Percentiles rank a stretch among this genome's conserved stretches.
Conservation (phyloP, 306 rosid species). For the Fagus crenata region DNA sequence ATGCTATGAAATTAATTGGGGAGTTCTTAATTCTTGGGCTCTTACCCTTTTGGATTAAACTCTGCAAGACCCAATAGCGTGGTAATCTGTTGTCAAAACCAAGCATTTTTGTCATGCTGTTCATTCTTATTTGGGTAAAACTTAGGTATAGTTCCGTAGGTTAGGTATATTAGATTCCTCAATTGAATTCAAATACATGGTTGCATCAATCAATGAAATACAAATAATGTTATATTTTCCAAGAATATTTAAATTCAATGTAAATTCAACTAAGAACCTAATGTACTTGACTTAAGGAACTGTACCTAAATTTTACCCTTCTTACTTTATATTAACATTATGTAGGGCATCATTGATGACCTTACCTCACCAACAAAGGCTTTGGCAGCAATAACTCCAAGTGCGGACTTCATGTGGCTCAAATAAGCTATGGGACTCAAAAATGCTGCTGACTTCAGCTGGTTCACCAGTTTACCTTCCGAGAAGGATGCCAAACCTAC, state of each 20-base stretch:
- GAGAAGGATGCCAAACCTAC: conserved; percentile 73
- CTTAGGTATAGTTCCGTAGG: too few relatives aligned
- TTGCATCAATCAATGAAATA: too few relatives aligned
- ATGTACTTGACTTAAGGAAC: too few relatives aligned
- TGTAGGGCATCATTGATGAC: not conserved
- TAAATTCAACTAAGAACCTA: too few relatives aligned
- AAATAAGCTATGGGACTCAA: conserved; percentile 80
- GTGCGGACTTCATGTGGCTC: conserved; percentile 65
- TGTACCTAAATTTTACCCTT: too few relatives aligned
- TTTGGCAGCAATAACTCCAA: conserved; percentile 62
- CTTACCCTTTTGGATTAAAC: conserved; percentile 73
- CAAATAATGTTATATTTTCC: too few relatives aligned
- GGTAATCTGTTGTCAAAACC: conserved; percentile 44
- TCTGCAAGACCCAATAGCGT: conserved; percentile 59
- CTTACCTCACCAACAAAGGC: conserved; percentile 67
- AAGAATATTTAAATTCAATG: too few relatives aligned
- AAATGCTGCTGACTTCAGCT: conserved; percentile 68
- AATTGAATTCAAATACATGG: too few relatives aligned
- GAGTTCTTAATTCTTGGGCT: not conserved
- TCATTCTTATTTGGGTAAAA: not conserved
- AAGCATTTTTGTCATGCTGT: not conserved
- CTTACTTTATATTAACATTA: not conserved
- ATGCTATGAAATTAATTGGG: not conserved
- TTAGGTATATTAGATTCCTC: too few relatives aligned
- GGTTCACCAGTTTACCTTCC: conserved; percentile 56